Evolutionary conservation across 169 alveolate species (phyloP), one percentile per base, ranked within the genome.

Genomic region (Cardiosporidium cionae): DNA sequence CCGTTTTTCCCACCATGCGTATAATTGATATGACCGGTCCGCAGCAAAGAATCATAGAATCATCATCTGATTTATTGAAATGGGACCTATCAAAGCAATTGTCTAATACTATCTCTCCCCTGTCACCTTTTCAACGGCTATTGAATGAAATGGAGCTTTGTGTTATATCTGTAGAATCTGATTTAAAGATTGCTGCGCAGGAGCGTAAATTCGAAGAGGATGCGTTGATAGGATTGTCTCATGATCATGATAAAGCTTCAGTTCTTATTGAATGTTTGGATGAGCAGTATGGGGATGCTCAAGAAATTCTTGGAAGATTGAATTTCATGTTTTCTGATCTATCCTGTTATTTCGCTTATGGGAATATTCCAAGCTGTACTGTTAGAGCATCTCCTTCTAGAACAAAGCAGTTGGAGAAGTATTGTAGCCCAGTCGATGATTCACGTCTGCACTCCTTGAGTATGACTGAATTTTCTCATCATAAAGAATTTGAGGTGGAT

Each of bases 21-120:
- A 70, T 76, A 6, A 27, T 76, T 3, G 82, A 76, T 68, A 66
- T 76, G 82, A 76, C 77, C 1, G 82, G 82, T 0, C 82, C 82
- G 0, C 69, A 76, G 32, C 68, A 32, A 22, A 32, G 82, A 0
- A 32, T 76, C 22, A 63, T 76, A 0, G 76, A 44, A 4, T 28
- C n/a, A 35, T 29, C 66, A 1, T 3, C 33, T 7, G 81, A 65
- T 32, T 52, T 67, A 28, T 37, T 67, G 22, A 52, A 1, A 22
- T 62, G 63, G 44, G 68, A 63, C 33, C 52, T 53, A 1, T 36
- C 67, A 28, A 66, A 44, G 23, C 52, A 32, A 5, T 64, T 35
- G 3, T 54, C 0, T 5, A 70, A 7, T 9, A 1, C 32, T 6
- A 16, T 34, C 2, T 22, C 22, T 31, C 32, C 27, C 72, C 54